Evolutionary conservation across 176 grass and related monocot species (phyloP).

Genomic region (Lolium rigidum): DNA sequence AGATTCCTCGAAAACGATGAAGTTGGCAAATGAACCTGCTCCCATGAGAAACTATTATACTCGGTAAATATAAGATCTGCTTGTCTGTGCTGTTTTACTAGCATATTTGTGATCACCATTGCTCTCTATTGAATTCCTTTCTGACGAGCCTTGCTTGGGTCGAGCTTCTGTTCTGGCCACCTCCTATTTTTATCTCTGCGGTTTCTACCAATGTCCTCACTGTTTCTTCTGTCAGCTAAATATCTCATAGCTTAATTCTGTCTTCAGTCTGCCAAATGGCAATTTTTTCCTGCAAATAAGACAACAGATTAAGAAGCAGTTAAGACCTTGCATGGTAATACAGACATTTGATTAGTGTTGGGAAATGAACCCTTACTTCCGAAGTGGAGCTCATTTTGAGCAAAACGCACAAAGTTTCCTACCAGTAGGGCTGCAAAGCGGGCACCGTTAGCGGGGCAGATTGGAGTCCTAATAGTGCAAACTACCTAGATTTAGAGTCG

Average conservation of each 20-base stretch:
- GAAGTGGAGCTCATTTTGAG: too few species aligned
- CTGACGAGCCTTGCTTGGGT: slow-evolving; percentile 3
- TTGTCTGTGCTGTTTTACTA: slow-evolving; percentile 28
- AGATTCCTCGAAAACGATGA: slow-evolving; percentile 16
- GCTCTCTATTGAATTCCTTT: slow-evolving; percentile 26
- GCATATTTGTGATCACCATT: slow-evolving; percentile 21
- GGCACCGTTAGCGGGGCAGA: too few species aligned
- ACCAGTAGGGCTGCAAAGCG: too few species aligned
- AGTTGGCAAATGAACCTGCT: slow-evolving; percentile 69
- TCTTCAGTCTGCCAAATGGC: slow-evolving; percentile 44
- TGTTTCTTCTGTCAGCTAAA: slow-evolving; percentile 33
- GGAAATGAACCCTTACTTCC: too few species aligned
- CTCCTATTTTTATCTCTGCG: slow-evolving; percentile 31
- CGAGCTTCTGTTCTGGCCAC: slow-evolving; percentile 33
- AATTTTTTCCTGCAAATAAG: slow-evolving; percentile 35
- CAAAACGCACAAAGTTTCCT: too few species aligned
- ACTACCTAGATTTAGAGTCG: too few species aligned
- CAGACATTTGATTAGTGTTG: not conserved
- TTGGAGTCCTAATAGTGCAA: too few species aligned
- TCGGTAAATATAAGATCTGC: slow-evolving; percentile 17
- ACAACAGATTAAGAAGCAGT: slow-evolving; percentile 19
- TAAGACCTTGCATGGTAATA: slow-evolving; percentile 5
- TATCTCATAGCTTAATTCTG: slow-evolving; percentile 56
- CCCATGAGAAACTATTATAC: slow-evolving; percentile 65
- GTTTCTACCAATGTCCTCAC: slow-evolving; percentile 38